Evolutionary conservation across 805 yeast genomes (phyloP).

Genomic region (Kazachstania bromeliacearum): DNA sequence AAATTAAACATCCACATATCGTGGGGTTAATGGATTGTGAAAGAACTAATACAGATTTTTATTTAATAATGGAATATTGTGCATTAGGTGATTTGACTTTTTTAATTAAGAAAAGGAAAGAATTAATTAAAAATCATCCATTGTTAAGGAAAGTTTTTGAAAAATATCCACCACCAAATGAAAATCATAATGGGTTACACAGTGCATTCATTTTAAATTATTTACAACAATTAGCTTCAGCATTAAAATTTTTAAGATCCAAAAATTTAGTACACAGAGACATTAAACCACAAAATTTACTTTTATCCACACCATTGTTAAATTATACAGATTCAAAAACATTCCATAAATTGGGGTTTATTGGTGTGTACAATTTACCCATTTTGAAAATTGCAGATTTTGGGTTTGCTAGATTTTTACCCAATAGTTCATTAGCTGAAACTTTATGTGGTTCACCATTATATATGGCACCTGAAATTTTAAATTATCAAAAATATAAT

Average conservation of each 20-base stretch:
- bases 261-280: constrained; percentile 87
- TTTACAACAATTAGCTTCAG: constrained; percentile 75
- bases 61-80: constrained; percentile 92
- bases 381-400: constrained; percentile 91
- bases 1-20: constrained; percentile 86
- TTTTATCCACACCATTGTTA: constrained; percentile 69
- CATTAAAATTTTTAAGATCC: constrained; percentile 70
- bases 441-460: constrained; percentile 96
- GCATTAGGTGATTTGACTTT: constrained; percentile 88
- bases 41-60: constrained; percentile 69
- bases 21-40: constrained; percentile 79
- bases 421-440: constrained; percentile 90
- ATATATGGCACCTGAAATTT: constrained; percentile 97
- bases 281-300: constrained; percentile 77
- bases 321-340: constrained; percentile 38
- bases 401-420: constrained; percentile 93
- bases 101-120: constrained; percentile 69
- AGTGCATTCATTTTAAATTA: constrained; percentile 73
- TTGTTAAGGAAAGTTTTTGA: constrained; percentile 64
- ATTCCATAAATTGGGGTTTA: constrained; percentile 48
- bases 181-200: constrained; percentile 68
- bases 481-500: constrained; percentile 87
- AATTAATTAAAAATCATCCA: constrained; percentile 66
- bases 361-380: constrained; percentile 84
- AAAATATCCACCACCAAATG: constrained; percentile 72